A percentile compares a stretch with the other conserved stretches of the same genome.
These are phyloP conservation scores for Mallotus repandus DNA, from an alignment of 441 rosid species.

Conservation along the genomic window DNA sequence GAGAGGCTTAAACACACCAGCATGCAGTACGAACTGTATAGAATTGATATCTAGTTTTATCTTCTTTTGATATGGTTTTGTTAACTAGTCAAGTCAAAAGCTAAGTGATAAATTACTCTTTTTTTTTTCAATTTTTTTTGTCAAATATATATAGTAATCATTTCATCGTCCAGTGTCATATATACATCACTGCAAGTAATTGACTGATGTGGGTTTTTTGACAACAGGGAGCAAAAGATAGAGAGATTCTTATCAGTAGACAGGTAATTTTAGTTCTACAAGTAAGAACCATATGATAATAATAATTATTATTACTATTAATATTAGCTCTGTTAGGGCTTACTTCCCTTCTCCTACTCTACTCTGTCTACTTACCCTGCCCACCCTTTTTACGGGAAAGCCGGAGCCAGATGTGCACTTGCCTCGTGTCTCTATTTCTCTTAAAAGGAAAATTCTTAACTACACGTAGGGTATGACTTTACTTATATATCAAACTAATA, in stretches of 20 bases:
- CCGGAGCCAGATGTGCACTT: conserved; percentile 51
- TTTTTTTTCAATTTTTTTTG: too few species aligned
- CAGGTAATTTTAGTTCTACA: conserved; percentile 27
- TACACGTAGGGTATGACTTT: accelerated
- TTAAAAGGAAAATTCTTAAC: too few species aligned
- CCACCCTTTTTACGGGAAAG: conserved; percentile 41
- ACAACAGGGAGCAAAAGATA: conserved; percentile 9
- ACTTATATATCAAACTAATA: too few species aligned
- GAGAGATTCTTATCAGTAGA: too few species aligned
- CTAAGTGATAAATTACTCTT: not conserved
- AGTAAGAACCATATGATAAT: conserved; percentile 30
- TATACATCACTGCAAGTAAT: conserved; percentile 10
- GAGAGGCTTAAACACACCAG: not conserved
- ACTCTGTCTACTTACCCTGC: not conserved
- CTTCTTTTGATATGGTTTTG: conserved; percentile 46
- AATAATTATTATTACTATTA: too few species aligned
- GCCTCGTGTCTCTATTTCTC: conserved; percentile 10
- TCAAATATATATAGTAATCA: conserved; percentile 17
- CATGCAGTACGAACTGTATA: not conserved
- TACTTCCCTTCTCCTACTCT: conserved; percentile 28
- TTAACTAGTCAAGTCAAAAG: conserved; percentile 41
- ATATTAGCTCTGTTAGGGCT: not conserved
- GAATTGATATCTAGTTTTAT: conserved; percentile 30
- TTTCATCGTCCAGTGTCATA: conserved; percentile 23
- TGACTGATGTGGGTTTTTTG: conserved; percentile 36